Base-by-base conservation (phyloP, 306 rosid species). In the Herpetospermum pedunculosum region DNA sequence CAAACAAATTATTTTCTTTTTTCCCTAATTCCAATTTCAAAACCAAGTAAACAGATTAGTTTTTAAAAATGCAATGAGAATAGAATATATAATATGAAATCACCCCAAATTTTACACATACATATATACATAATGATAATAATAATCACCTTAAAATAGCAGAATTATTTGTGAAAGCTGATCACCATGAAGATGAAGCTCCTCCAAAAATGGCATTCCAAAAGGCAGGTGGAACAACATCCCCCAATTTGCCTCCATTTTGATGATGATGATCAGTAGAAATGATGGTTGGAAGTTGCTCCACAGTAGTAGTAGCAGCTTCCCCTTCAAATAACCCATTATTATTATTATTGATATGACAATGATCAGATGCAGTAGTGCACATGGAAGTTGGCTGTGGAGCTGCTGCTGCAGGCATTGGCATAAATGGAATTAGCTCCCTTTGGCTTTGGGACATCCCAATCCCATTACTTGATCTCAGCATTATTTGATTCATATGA, bases 151-250 rank as follows among this genome's bases (percentile, higher is more conserved):
- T n/a, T n/a, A n/a, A n/a, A n/a, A n/a, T n/a, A n/a, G n/a, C n/a
- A n/a, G n/a, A n/a, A n/a, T n/a, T n/a, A n/a, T n/a, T n/a, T n/a
- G n/a, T n/a, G n/a, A n/a, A n/a, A 48, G 19, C 2, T 44, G n/a
- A n/a, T 47, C 21, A 60, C 78, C 78, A 75, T 30, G 78, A 47
- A n/a, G 72, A 75, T 30, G 78, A 47, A n/a, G 72, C 78, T 41
- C 59, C 78, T 32, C 78, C 78, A 18, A 60, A 75, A 44, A 75
- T 63, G 16, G 72, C 78, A 62, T 62, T 75, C 78, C 78, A 75
- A 44, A 59, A 75, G 6, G 62, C 72, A 41, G 78, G 47, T n/a
- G n/a, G n/a, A n/a, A n/a, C n/a, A 16, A 50, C 54, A 46, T 75
- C 72, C 18, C 35, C 78, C 14, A 41, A 25, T 26, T 69, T 65